Evolutionary conservation across 768 basidiomycete genomes (phyloP).

Genomic region (Serpula lacrymans): DNA sequence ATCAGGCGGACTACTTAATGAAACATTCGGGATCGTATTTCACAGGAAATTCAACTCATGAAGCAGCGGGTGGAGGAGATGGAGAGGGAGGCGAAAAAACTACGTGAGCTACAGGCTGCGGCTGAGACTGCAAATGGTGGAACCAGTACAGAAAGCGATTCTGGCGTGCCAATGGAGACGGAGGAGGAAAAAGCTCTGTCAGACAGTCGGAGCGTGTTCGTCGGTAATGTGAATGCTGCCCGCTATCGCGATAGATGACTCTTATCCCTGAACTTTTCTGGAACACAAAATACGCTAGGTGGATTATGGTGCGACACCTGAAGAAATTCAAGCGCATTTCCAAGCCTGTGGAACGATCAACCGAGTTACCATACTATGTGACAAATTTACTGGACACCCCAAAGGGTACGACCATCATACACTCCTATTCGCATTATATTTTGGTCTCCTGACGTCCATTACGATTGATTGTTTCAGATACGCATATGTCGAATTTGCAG

Average conservation of each 20-base stretch:
- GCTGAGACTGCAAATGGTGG: slow-evolving; percentile 54
- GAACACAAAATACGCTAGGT: slow-evolving; percentile 54
- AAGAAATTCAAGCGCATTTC: slow-evolving; percentile 97
- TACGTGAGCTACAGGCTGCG: slow-evolving; percentile 82
- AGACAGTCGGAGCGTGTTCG: slow-evolving; percentile 86
- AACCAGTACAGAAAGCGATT: slow-evolving; percentile 44
- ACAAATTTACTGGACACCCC: slow-evolving; percentile 99
- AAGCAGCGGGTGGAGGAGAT: slow-evolving; percentile 91
- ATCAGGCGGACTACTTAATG: slow-evolving; percentile 6
- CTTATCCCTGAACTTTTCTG: slow-evolving; percentile 9
- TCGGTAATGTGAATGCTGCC: slow-evolving; percentile 82
- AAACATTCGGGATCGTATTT: slow-evolving; percentile 15
- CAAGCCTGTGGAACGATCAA: slow-evolving; percentile 98
- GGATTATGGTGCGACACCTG: slow-evolving; percentile 95
- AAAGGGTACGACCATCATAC: slow-evolving; percentile 78
- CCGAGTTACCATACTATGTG: slow-evolving; percentile 97
- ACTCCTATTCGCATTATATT: slow-evolving; percentile 1
- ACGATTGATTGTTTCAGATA: slow-evolving; percentile 49
- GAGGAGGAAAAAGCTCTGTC: slow-evolving; percentile 83
- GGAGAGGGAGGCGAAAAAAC: slow-evolving; percentile 86
- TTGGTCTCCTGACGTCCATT: slow-evolving; percentile 3
- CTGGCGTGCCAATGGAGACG: slow-evolving; percentile 57
- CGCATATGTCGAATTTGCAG: slow-evolving; percentile 98
- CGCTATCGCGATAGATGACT: slow-evolving; percentile 6
- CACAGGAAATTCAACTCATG: slow-evolving; percentile 86